Conservation (phyloP, 331 rosid genomes). For the Quercus lobata region DNA sequence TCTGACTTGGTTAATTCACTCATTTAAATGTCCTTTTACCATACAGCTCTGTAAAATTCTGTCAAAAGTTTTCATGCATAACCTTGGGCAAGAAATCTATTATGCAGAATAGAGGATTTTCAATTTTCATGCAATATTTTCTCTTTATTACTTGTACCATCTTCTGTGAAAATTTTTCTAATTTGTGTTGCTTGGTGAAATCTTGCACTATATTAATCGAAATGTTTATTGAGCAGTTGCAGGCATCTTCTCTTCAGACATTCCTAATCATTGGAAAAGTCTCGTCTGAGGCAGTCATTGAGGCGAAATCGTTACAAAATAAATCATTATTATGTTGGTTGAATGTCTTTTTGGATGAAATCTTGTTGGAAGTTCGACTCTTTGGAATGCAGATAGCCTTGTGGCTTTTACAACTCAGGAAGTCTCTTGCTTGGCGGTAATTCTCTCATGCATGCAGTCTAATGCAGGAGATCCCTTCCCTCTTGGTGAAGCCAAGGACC, state of each 20-base stretch:
- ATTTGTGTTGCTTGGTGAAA: not conserved
- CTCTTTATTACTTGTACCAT: too few relatives aligned
- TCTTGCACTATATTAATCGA: not conserved
- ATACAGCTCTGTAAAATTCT: not conserved
- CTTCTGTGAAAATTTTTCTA: too few relatives aligned
- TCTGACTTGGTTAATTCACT: not conserved
- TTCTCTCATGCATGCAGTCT: too few relatives aligned
- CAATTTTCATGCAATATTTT: too few relatives aligned
- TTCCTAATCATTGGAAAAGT: constrained; percentile 81
- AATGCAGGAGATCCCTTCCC: not conserved
- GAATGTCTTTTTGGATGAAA: constrained; percentile 47
- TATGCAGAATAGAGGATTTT: not conserved
- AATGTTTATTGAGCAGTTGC: constrained; percentile 56
- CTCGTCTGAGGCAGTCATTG: constrained; percentile 82
- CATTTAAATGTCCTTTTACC: too few relatives aligned
- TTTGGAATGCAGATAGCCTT: constrained; percentile 67
- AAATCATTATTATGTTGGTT: constrained; percentile 56
- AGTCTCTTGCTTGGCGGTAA: constrained; percentile 16
- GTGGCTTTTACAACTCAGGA: constrained; percentile 70
- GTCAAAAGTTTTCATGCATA: not conserved
- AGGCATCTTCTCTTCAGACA: constrained; percentile 83
- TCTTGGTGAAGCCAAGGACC: constrained; percentile 36
- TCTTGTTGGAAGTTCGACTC: constrained; percentile 65
- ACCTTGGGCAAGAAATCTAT: not conserved
- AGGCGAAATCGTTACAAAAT: constrained; percentile 55